These are phyloP conservation scores for Vachellia collinsii DNA, from an alignment of 306 rosid genomes.

Conservation along the genomic window DNA sequence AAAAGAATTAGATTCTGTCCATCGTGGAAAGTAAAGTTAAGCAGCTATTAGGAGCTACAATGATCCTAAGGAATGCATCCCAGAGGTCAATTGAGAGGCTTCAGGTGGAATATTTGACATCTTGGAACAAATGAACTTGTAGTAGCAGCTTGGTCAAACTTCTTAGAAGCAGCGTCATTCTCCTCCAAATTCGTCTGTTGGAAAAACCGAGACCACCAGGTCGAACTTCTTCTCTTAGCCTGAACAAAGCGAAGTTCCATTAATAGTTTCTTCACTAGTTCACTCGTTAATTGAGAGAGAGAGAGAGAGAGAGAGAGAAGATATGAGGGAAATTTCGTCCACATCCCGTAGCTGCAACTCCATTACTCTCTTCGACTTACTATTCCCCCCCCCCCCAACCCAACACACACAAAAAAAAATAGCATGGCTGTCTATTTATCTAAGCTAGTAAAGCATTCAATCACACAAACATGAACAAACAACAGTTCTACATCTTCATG, in stretches of 20 bases:
- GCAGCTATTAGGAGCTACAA: constrained; percentile 31
- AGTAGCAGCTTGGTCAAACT: constrained; percentile 55
- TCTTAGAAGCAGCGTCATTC: constrained; percentile 55
- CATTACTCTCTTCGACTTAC: not conserved
- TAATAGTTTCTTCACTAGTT: not conserved
- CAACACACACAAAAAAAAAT: too few species aligned
- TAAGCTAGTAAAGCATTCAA: constrained; percentile 4
- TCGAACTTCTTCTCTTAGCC: constrained; percentile 73
- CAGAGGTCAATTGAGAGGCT: constrained; percentile 50
- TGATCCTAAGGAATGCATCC: constrained; percentile 9
- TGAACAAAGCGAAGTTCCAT: constrained; percentile 32
- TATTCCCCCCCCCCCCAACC: too few species aligned
- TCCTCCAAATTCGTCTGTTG: constrained; percentile 54
- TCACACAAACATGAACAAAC: not conserved
- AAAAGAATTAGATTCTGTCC: constrained; percentile 28
- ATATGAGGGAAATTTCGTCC: not conserved
- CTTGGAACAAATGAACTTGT: constrained; percentile 50
- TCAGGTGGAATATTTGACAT: constrained; percentile 69
- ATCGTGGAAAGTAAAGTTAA: not conserved
- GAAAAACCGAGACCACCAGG: constrained; percentile 67
- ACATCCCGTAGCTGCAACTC: not conserved
- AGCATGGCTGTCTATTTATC: not conserved
- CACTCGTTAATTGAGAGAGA: not conserved
- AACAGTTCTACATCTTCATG: constrained; percentile 2
- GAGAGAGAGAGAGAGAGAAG: not conserved